Base-by-base conservation (phyloP, 768 basidiomycete genomes). In the Pulveroboletus ravenelii region DNA sequence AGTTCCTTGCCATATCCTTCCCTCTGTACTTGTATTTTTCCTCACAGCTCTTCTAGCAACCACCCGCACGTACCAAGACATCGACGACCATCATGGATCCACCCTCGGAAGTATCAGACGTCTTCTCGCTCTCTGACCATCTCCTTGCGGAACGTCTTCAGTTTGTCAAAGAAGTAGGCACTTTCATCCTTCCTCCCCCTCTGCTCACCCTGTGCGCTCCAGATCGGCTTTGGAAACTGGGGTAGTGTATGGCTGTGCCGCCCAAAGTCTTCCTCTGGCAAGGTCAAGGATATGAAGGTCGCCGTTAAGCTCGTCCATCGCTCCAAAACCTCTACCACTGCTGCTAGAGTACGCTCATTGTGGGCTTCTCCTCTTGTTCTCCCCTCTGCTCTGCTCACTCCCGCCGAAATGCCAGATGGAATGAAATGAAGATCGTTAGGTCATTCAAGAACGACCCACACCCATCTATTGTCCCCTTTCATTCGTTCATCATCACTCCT, bases 391-490 rank as follows among this genome's bases (percentile, higher is more conserved):
- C 32, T 8, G 13, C 45, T 48, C 52, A 62, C 30, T 6, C 9
- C 15, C 20, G 13, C 18, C 36, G 1, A 31, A 40, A 3, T 20
- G 30, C 41, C n/a, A 92, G 89, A 72, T 93, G 93, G 93, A 94
- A 93, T 63, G 93, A 97, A 74, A 94, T 94, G 93, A 95, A 95
- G 78, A 87, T 94, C 60, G 84, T 97, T 52, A 78, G 89, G 58
- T 74, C 83, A 10, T 82, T 97, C 68, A 88, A 87, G 72, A 71
- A 82, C 40, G 86, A 92, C 60, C 82, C 85, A 9, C 95, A 97
- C 64, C 93, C 93, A 0, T 89, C 89, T 53, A 87, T 98, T 69
- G 88, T 98, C 54, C 81, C 83, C 10, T 97, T 98, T 70, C 85
- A 93, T 62, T 87, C 89, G 4, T 97, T 98, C 76, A 86, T 95